Evolutionary conservation across 2,329 filamentous ascomycete species (phyloP), one percentile per base, ranked within the genome.

Genomic region (Colletotrichum sp.): DNA sequence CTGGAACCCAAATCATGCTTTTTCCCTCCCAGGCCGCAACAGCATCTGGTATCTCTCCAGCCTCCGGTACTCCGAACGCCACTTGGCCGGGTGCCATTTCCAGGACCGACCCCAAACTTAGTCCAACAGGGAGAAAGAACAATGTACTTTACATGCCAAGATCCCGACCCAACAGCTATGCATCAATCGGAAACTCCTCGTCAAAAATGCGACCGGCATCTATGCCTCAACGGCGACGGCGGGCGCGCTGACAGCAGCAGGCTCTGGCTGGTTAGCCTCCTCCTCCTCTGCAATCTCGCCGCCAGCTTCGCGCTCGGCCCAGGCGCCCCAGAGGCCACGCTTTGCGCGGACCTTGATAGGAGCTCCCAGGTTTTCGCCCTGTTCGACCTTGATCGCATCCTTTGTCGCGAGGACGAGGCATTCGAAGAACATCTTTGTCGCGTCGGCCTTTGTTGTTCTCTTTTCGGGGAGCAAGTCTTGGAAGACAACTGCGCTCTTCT

Each of bases 381-480:
- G 97, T 83, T 98, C 96, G 30, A 98, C 95, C 86, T 98, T 98
- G 86, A 99, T 94, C 32, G 97, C 97, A 83, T 99, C 97, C 87
- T 99, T 99, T 56, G 97, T 99, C 7, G 96, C 97, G 62, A 99
- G 90, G 5, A 99, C 97, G 28, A 99, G 89, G 70, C 97, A 94
- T 86, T 99, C 97, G 81, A 99, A 99, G 88, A 99, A 99, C 96
- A 99, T 98, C 89, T 98, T 98, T 58, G 97, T 99, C 1, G 97
- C 97, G 80, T 98, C 97, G 10, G 94, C 94, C 84, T 95, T 95
- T 78, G 91, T 95, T 1, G 96, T 96, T 76, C 91, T 91, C 78
- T 89, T 87, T 85, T 98, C 95, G 1, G 97, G 97, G 38, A 98
- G 90, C 64, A 99, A 90, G 73, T 98, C 94, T 81, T 98, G 96